Percentiles rank a stretch among this genome's conserved stretches.
Evolutionary conservation across 192 early-diverging fungal genomes (phyloP).

Genomic region (Diversispora epigaea): DNA sequence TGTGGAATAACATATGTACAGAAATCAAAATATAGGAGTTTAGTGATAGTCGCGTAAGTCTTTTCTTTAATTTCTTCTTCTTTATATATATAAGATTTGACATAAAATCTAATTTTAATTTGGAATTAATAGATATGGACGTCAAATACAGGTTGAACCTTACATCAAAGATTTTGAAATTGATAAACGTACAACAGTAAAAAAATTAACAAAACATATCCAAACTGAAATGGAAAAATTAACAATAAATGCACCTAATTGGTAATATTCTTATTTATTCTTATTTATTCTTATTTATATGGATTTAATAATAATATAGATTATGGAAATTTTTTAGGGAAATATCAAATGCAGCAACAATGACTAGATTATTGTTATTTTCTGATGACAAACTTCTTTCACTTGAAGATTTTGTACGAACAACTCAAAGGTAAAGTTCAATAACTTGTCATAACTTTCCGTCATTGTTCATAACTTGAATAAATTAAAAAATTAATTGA

Average conservation of each 20-base stretch:
- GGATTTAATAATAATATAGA: not conserved
- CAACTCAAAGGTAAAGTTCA: slow-evolving; percentile 47
- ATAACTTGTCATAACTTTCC: too few relatives aligned
- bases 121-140: slow-evolving; percentile 41
- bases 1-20: slow-evolving; percentile 51
- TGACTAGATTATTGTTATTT: slow-evolving; percentile 45
- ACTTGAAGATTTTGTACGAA: slow-evolving; percentile 44
- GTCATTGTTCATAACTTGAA: too few relatives aligned
- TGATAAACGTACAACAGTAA: slow-evolving; percentile 44
- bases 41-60: slow-evolving; percentile 43
- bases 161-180: slow-evolving; percentile 41
- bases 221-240: slow-evolving; percentile 41
- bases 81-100: not conserved
- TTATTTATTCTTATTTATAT: not conserved
- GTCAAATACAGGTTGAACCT: slow-evolving; percentile 43
- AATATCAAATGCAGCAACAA: slow-evolving; percentile 39
- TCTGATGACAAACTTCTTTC: slow-evolving; percentile 34
- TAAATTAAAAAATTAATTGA: not conserved
- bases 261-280: slow-evolving; percentile 32
- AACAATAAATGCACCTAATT: slow-evolving; percentile 54
- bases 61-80: not conserved
- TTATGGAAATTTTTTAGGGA: slow-evolving; percentile 36
- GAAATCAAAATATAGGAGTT: slow-evolving; percentile 51
- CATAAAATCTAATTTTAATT: not conserved
- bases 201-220: slow-evolving; percentile 44